phyloP scores from a whole-genome alignment of 208 protist species.

The Leishmania tarentolae region DNA sequence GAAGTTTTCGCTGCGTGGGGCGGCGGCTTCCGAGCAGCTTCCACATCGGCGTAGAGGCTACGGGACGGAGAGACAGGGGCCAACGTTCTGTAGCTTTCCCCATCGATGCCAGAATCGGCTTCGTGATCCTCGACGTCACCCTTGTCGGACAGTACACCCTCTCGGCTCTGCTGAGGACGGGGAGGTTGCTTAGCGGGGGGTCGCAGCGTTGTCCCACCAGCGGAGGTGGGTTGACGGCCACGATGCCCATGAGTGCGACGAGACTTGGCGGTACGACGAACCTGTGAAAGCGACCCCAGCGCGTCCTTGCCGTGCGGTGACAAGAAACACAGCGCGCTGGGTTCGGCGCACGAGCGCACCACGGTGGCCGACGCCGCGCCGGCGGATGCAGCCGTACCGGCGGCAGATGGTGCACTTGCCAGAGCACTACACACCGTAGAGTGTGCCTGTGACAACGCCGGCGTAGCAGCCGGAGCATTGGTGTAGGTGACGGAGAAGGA shows the following conservation, averaged over 20 bases:
- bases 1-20: background rate
- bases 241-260: slow-evolving; percentile 5
- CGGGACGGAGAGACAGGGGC: slow-evolving; percentile 30
- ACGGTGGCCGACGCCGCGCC: background rate
- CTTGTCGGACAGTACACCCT: background rate
- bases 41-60: slow-evolving; percentile 43
- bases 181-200: background rate
- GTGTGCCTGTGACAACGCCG: background rate
- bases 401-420: slow-evolving; percentile 2
- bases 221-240: background rate
- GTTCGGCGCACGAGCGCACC: slow-evolving; percentile 33
- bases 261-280: background rate
- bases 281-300: background rate
- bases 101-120: background rate
- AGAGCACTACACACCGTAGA: background rate
- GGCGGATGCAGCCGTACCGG: background rate
- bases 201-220: background rate
- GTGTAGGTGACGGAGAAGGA: slow-evolving; percentile 63
- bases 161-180: background rate
- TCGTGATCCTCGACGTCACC: background rate
- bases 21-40: slow-evolving; percentile 22
- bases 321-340: slow-evolving; percentile 69
- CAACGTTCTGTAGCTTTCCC: background rate
- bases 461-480: slow-evolving; percentile 5
- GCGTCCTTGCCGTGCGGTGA: slow-evolving; percentile 30